A percentile compares a stretch with the other conserved stretches of the same genome.
Evolutionary conservation across 2,329 filamentous ascomycete species (phyloP).

Genomic region (Daldinia sp.): DNA sequence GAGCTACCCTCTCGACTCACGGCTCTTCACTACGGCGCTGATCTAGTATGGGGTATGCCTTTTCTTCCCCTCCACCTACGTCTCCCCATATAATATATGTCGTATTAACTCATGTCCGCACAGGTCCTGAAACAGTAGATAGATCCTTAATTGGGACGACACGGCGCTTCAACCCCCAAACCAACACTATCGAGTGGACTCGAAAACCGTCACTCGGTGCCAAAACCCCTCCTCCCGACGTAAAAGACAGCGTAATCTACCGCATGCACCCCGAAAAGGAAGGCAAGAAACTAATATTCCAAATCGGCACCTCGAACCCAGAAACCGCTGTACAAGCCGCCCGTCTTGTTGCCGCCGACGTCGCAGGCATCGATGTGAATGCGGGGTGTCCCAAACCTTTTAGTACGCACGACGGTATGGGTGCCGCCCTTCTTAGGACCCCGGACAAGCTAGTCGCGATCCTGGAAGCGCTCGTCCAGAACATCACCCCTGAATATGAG

Average conservation of each 20-base stretch:
- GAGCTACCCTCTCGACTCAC: conserved; percentile 90
- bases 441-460: conserved; percentile 87
- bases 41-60: conserved; percentile 93
- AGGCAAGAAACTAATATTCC: conserved; percentile 80
- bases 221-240: conserved; percentile 62
- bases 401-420: conserved; percentile 93
- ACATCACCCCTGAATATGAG: conserved; percentile 78
- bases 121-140: conserved; percentile 93
- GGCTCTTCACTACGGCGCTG: conserved; percentile 92
- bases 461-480: conserved; percentile 79
- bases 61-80: conserved; percentile 22
- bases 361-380: conserved; percentile 95
- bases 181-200: conserved; percentile 85
- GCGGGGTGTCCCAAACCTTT: conserved; percentile 99
- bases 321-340: conserved; percentile 85
- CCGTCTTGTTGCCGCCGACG: conserved; percentile 82
- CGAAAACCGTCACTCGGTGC: conserved; percentile 76
- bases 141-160: conserved; percentile 88
- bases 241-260: conserved; percentile 77
- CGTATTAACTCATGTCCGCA: neutral
- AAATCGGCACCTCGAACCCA: conserved; percentile 88
- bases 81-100: neutral
- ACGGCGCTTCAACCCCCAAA: conserved; percentile 77
- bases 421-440: conserved; percentile 84
- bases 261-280: conserved; percentile 82